Base-by-base conservation (phyloP, 2,329 filamentous ascomycete genomes). In the Ophiocordyceps camponoti-leonardi region DNA sequence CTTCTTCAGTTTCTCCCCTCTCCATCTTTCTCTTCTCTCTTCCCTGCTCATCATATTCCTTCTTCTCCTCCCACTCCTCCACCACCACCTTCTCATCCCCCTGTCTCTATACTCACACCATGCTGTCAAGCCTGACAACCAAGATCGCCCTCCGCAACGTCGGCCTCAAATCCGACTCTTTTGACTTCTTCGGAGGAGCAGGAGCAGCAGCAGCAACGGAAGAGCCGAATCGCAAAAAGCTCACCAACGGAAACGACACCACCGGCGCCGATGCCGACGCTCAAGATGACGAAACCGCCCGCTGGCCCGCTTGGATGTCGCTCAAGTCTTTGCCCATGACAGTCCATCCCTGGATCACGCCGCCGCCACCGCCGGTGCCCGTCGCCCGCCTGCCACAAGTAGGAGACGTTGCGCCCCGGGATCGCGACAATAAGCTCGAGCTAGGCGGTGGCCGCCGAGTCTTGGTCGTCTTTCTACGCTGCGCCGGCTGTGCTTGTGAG, bases 111-210 rank as follows among this genome's bases (percentile, higher is more conserved):
- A 28, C 35, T 3, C 37, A 42, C 45, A 60, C 54, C 46, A 78
- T 77, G 74, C 67, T 78, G 55, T 68, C 69, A 53, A 70, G 64
- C 50, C 60, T 79, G 47, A 67, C 69, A 16, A 73, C 73, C 42
- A 78, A 78, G 58, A 60, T 77, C 50, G 75, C 73, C 49, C 64
- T 79, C 52, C 73, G 67, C 51, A 76, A 74, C 55, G 67, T 67
- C 44, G 74, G 75, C 54, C 57, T 78, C 46, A 66, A 70, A 37
- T 69, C 64, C 58, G 62, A 76, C 51, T 58, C 67, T 42, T 60
- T 77, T 46, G 62, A 69, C 45, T 60, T 65, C 28, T 50, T 56
- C 33, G 26, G 26, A 28, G 26, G 26, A 28, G 26, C 26, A 28
- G 26, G 5, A 51, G 39, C 47, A 28, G 13, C 18, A 22, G 18